Conservation (phyloP, 148 eudicot species). For the Amaranthus palmeri region DNA sequence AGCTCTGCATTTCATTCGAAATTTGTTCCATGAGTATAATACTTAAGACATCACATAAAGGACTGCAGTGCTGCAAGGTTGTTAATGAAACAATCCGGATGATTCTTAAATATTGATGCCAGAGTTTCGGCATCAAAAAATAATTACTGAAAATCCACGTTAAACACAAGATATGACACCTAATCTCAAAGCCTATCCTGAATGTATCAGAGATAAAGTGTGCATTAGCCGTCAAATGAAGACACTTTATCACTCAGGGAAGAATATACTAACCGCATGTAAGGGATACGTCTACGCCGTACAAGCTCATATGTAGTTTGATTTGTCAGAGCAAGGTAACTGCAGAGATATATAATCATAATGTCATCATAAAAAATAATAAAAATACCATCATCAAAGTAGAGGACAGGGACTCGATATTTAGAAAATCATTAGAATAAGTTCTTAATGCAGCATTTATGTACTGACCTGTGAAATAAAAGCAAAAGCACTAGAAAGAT, state of each 20-base stretch:
- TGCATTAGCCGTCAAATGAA: background rate
- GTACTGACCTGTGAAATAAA: slow-evolving; percentile 53
- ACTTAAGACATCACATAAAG: background rate
- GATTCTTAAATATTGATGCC: background rate
- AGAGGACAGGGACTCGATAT: background rate
- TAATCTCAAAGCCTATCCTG: background rate
- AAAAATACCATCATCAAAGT: background rate
- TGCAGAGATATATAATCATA: slow-evolving; percentile 23
- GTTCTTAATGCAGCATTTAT: background rate
- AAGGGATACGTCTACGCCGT: slow-evolving; percentile 70
- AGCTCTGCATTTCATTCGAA: slow-evolving; percentile 45
- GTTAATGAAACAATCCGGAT: background rate
- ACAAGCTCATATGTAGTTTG: slow-evolving; percentile 95
- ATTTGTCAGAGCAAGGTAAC: slow-evolving; percentile 79
- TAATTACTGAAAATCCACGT: too few species aligned
- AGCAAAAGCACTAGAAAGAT: slow-evolving; percentile 31
- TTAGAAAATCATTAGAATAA: background rate
- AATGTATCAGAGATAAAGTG: background rate
- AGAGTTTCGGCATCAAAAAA: too few species aligned
- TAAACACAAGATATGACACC: background rate
- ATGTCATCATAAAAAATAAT: background rate
- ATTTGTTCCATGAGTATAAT: background rate
- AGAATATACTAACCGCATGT: slow-evolving; percentile 60
- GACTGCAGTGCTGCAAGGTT: background rate
- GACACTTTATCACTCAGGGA: background rate